Evolutionary conservation across 495 filamentous ascomycete genomes (phyloP).

Genomic region (Penicilliopsis zonata): DNA sequence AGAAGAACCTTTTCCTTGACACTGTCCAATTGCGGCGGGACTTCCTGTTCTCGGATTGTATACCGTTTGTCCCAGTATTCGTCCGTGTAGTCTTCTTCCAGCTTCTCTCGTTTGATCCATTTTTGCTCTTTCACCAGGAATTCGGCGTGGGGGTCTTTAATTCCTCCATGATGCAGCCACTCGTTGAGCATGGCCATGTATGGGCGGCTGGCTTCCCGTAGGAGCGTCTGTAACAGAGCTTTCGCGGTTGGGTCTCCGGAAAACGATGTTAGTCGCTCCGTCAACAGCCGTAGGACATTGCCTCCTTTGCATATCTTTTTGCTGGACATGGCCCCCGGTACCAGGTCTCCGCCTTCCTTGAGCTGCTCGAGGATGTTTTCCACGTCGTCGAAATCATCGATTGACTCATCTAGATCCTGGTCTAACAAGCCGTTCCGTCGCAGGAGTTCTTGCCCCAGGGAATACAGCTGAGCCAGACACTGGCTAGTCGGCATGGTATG

Average conservation of each 20-base stretch:
- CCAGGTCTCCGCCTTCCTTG: slow-evolving; percentile 65
- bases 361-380: slow-evolving; percentile 82
- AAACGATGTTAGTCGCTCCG: slow-evolving; percentile 72
- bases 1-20: slow-evolving; percentile 91
- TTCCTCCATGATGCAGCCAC: slow-evolving; percentile 93
- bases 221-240: slow-evolving; percentile 60
- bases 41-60: slow-evolving; percentile 78
- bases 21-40: slow-evolving; percentile 83
- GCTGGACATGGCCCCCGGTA: slow-evolving; percentile 62
- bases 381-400: slow-evolving; percentile 69
- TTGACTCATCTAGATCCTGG: slow-evolving; percentile 72
- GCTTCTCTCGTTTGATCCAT: slow-evolving; percentile 78
- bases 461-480: slow-evolving; percentile 80
- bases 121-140: slow-evolving; percentile 94
- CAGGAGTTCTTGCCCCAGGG: slow-evolving; percentile 73
- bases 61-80: slow-evolving; percentile 99
- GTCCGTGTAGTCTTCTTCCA: slow-evolving; percentile 95
- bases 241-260: slow-evolving; percentile 86
- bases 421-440: slow-evolving; percentile 79
- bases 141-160: slow-evolving; percentile 87
- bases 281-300: slow-evolving; percentile 72
- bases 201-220: slow-evolving; percentile 80
- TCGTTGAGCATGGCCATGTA: slow-evolving; percentile 99
- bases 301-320: slow-evolving; percentile 95
- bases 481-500: slow-evolving; percentile 82